Percentiles rank a stretch among this genome's conserved stretches.
Conservation (phyloP, 257 asterid species). For the Osmanthus fragrans region DNA sequence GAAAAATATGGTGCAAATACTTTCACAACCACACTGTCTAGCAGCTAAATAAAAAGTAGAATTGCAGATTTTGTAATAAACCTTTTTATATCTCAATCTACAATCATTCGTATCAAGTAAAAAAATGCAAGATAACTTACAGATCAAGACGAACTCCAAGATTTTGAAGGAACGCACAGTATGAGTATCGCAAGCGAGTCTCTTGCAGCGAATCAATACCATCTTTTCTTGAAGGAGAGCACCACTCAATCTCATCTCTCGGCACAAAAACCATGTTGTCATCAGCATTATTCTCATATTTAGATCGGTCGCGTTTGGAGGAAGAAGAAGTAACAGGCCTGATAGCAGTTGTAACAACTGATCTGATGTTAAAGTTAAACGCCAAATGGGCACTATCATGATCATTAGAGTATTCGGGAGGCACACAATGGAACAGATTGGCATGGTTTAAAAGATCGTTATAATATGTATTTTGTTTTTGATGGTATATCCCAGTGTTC, state of each 20-base stretch:
- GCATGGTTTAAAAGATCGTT: conserved; percentile 27
- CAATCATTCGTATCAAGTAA: not conserved
- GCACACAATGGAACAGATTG: conserved; percentile 27
- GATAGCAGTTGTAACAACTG: conserved; percentile 33
- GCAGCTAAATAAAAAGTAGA: not conserved
- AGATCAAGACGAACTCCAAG: conserved; percentile 83
- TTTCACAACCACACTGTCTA: not conserved
- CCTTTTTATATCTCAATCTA: not conserved
- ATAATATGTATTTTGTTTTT: conserved; percentile 29
- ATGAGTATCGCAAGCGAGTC: conserved; percentile 81
- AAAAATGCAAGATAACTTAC: conserved; percentile 47
- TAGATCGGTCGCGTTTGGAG: conserved; percentile 67
- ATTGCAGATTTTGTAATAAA: not conserved
- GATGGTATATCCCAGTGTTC: conserved; percentile 43
- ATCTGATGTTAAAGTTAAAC: conserved; percentile 16
- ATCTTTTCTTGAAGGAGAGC: conserved; percentile 93
- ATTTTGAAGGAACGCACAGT: conserved; percentile 87
- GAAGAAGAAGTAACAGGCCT: conserved; percentile 41
- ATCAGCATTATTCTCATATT: conserved; percentile 54
- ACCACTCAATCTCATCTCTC: conserved; percentile 82
- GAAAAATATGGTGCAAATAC: not conserved
- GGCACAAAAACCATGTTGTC: conserved; percentile 62
- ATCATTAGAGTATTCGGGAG: conserved; percentile 29
- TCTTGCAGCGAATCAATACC: conserved; percentile 83
- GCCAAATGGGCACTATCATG: conserved; percentile 28